A percentile compares a stretch with the other conserved stretches of the same genome.
Evolutionary conservation across 441 rosid genomes (phyloP).

Genomic region (Populus hybrid): DNA sequence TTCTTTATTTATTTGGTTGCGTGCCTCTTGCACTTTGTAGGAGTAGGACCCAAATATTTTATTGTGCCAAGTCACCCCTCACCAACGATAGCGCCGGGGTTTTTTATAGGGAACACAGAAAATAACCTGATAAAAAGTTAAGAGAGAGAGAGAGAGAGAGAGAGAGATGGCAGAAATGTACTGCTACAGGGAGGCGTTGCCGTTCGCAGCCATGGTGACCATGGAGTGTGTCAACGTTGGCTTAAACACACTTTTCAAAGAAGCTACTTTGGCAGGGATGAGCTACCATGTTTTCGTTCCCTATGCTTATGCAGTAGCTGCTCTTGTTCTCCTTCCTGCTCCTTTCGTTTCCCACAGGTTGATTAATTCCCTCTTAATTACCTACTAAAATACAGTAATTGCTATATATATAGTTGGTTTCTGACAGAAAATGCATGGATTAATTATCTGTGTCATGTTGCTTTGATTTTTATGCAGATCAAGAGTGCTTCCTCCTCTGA

Average conservation of each 20-base stretch:
- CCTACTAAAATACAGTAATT: too few species aligned
- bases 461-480: slow-evolving; percentile 10
- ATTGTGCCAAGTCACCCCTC: not conserved
- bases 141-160: too few species aligned
- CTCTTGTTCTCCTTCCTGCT: slow-evolving; percentile 29
- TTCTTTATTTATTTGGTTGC: not conserved
- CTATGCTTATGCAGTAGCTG: slow-evolving; percentile 25
- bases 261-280: slow-evolving; percentile 27
- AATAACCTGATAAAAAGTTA: not conserved
- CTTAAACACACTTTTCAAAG: slow-evolving; percentile 26
- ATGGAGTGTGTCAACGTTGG: slow-evolving; percentile 29
- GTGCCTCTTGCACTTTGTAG: not conserved
- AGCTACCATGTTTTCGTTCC: slow-evolving; percentile 24
- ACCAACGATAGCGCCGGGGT: not conserved
- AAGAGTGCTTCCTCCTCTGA: slow-evolving; percentile 26
- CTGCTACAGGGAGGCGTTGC: slow-evolving; percentile 18
- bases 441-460: not conserved
- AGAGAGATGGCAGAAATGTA: slow-evolving; percentile 6
- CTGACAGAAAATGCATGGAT: not conserved
- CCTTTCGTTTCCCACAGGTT: slow-evolving; percentile 30
- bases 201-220: slow-evolving; percentile 16
- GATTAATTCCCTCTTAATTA: not conserved
- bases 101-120: not conserved
- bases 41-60: not conserved
- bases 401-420: not conserved